A percentile compares a stretch with the other conserved stretches of the same genome.
These are phyloP conservation scores for Circinella umbellata DNA, from an alignment of 371 early-diverging fungal genomes.

Conservation along the genomic window DNA sequence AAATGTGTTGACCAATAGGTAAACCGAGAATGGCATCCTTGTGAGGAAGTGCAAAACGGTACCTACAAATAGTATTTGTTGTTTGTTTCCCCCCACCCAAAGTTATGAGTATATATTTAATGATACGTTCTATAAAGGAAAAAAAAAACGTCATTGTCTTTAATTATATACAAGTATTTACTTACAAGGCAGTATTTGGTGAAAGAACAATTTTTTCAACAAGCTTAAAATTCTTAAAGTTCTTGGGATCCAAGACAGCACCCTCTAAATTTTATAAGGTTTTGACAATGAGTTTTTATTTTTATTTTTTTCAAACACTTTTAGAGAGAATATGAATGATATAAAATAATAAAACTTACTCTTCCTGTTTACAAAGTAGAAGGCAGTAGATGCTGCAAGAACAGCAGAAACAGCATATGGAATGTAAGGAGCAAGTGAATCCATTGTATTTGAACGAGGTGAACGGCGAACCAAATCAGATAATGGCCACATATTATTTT, in stretches of 20 bases:
- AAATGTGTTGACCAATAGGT: constrained; percentile 95
- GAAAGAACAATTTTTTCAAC: constrained; percentile 76
- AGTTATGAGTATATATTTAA: too few species aligned
- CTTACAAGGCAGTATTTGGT: constrained; percentile 88
- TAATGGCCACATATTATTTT: constrained; percentile 1
- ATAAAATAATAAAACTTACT: constrained; percentile 11
- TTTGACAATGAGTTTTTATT: too few species aligned
- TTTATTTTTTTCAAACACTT: too few species aligned
- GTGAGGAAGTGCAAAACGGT: constrained; percentile 84
- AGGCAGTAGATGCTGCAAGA: constrained; percentile 24
- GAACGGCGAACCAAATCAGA: constrained; percentile 7
- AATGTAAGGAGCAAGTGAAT: constrained; percentile 19
- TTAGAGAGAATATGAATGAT: too few species aligned
- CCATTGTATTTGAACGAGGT: constrained; percentile 14
- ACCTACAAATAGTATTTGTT: constrained; percentile 48
- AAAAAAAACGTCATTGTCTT: not conserved
- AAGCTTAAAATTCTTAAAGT: constrained; percentile 84
- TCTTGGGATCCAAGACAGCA: constrained; percentile 69
- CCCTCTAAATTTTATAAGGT: constrained; percentile 12
- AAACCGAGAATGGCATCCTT: constrained; percentile 77
- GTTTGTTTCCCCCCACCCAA: too few species aligned
- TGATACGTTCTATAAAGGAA: too few species aligned
- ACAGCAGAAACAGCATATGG: constrained; percentile 28
- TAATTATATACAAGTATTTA: not conserved
- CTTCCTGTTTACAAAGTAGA: constrained; percentile 26